Conservation (phyloP, 441 rosid species). For the Theobroma grandiflorum region DNA sequence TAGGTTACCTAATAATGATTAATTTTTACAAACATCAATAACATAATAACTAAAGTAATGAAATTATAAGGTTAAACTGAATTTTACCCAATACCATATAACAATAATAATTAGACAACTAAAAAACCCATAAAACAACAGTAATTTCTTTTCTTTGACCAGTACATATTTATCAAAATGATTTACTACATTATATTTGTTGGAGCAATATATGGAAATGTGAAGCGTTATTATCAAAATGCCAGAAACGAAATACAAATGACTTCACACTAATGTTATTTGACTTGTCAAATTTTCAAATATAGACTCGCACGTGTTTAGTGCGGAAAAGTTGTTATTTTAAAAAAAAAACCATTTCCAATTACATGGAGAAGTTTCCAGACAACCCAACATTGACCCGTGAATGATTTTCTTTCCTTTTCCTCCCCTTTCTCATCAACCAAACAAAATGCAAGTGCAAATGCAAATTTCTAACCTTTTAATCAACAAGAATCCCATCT, state of each 20-base stretch:
- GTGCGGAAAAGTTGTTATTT: background rate
- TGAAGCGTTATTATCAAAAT: background rate
- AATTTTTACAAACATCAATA: background rate
- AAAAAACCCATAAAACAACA: background rate
- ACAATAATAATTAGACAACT: background rate
- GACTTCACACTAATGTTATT: background rate
- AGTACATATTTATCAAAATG: background rate
- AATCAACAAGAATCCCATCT: background rate
- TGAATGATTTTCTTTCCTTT: background rate
- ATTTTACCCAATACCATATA: background rate
- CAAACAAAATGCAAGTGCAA: conserved; percentile 17
- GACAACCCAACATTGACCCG: background rate
- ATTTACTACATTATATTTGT: background rate
- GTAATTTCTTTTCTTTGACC: too few relatives aligned
- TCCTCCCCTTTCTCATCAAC: conserved; percentile 13
- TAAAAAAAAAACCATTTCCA: background rate
- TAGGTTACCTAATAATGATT: background rate
- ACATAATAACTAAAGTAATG: background rate
- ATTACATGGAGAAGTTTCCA: background rate
- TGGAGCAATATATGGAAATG: background rate
- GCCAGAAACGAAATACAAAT: background rate
- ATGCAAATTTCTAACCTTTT: background rate
- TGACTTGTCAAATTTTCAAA: background rate
- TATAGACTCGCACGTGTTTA: background rate
- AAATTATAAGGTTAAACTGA: background rate